Base-by-base conservation (phyloP, 768 basidiomycete genomes). In the Lentinula edodes region DNA sequence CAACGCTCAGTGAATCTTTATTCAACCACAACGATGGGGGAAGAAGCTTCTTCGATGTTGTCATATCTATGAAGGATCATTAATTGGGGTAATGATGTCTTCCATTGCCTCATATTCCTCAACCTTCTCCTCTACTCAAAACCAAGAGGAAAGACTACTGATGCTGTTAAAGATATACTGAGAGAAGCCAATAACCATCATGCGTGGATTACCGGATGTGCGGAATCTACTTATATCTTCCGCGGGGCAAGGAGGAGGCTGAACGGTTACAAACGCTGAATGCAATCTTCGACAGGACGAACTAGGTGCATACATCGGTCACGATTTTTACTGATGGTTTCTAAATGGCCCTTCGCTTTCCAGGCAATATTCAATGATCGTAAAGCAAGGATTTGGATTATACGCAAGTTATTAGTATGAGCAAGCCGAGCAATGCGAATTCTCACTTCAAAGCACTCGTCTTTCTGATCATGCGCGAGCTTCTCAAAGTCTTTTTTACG, bases 121-220 rank as follows among this genome's bases (percentile, higher is more conserved):
- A 84, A 85, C 67, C 73, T 95, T 48, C n/a, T n/a, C n/a, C 70
- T 95, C 15, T 88, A 84, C 66, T 88, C 90, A 6, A 92, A 89
- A 67, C 73, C 88, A 2, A 80, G 87, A 56, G 82, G 87, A 63
- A 87, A 84, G 68, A 88, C 83, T 0, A 79, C 85, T 0, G 79
- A 83, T 20, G 69, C 80, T n/a, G 83, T 86, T 0, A 95, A 93
- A 93, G 86, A 86, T 59, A 72, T 82, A n/a, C 69, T 94, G 60
- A 71, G 67, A n/a, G 78, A 77, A 52, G 66, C 66, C 12, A 38
- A 65, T 61, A 59, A 58, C 58, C 59, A 63, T 8, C 74, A 78
- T 60, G 80, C 82, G 63, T 78, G 87, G 75, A 69, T 91, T 16
- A 73, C 65, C 0, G 88, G 83, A n/a, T 89, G 86, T 62, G 73